Percentiles rank a stretch among this genome's conserved stretches.
These are phyloP conservation scores for Coleophoma cylindrospora DNA, from an alignment of 2,329 filamentous ascomycete species.

Conservation along the genomic window DNA sequence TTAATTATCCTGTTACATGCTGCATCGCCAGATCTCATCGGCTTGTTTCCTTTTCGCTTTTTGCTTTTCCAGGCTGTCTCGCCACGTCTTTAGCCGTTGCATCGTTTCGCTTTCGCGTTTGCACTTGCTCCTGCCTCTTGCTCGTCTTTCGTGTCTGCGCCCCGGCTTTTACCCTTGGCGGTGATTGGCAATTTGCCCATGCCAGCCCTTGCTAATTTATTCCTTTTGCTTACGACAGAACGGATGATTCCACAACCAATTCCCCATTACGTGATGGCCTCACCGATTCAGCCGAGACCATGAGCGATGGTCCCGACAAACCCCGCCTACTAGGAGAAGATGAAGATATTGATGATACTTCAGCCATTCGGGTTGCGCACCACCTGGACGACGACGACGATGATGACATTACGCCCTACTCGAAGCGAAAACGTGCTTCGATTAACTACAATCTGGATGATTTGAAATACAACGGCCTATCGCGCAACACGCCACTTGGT, in stretches of 20 bases:
- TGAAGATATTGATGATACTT: slow-evolving; percentile 9
- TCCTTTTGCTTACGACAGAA: slow-evolving; percentile 3
- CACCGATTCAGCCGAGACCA: slow-evolving; percentile 4
- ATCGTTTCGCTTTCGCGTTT: not conserved
- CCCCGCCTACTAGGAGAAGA: not conserved
- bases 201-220: slow-evolving; percentile 1
- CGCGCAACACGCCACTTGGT: slow-evolving; percentile 8
- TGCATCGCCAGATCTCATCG: not conserved
- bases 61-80: not conserved
- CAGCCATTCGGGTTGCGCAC: slow-evolving; percentile 14
- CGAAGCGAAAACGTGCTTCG: slow-evolving; percentile 51
- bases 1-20: slow-evolving; percentile 1
- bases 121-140: too few relatives aligned
- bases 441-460: slow-evolving; percentile 45
- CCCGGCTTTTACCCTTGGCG: too few relatives aligned
- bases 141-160: too few relatives aligned
- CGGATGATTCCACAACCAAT: slow-evolving; percentile 10
- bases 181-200: too few relatives aligned
- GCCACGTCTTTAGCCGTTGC: not conserved
- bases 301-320: not conserved
- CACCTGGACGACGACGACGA: slow-evolving; percentile 28
- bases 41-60: not conserved
- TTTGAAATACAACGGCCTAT: slow-evolving; percentile 28
- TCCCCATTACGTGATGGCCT: slow-evolving; percentile 6
- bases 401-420: slow-evolving; percentile 34